Conservation (phyloP, 768 basidiomycete genomes). For the Termitomyces sp. region DNA sequence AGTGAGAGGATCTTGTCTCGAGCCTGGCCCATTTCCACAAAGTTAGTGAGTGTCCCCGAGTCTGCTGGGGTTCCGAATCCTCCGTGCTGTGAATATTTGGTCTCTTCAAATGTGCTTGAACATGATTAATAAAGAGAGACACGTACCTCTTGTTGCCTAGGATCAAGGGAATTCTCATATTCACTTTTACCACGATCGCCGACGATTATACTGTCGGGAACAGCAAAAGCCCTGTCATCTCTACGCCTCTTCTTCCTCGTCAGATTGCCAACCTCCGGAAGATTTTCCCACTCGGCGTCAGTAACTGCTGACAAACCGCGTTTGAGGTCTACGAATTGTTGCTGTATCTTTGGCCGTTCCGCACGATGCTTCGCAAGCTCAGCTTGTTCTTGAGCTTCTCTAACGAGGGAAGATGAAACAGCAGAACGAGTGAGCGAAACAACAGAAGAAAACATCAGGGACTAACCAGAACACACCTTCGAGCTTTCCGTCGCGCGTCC, state of each 20-base stretch:
- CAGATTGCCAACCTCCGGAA: slow-evolving; percentile 95
- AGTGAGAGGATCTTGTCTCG: slow-evolving; percentile 91
- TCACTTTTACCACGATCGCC: slow-evolving; percentile 73
- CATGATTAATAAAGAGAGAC: not conserved
- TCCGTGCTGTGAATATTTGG: slow-evolving; percentile 33
- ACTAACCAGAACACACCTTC: slow-evolving; percentile 65
- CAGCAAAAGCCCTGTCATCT: slow-evolving; percentile 83
- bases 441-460: slow-evolving; percentile 15
- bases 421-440: slow-evolving; percentile 18
- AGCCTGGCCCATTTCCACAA: slow-evolving; percentile 95
- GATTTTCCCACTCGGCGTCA: slow-evolving; percentile 89
- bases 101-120: not conserved
- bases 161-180: slow-evolving; percentile 73
- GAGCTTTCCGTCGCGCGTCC: slow-evolving; percentile 76
- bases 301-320: slow-evolving; percentile 81
- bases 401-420: slow-evolving; percentile 15
- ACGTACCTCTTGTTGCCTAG: slow-evolving; percentile 69
- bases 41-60: slow-evolving; percentile 79
- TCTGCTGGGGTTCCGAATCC: slow-evolving; percentile 83
- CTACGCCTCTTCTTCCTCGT: slow-evolving; percentile 85
- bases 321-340: slow-evolving; percentile 94
- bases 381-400: slow-evolving; percentile 24
- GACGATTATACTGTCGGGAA: slow-evolving; percentile 90
- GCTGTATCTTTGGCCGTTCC: slow-evolving; percentile 91
- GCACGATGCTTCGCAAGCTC: slow-evolving; percentile 62